Evolutionary conservation across 2,329 filamentous ascomycete species (phyloP).

Genomic region (Nemania sp.): DNA sequence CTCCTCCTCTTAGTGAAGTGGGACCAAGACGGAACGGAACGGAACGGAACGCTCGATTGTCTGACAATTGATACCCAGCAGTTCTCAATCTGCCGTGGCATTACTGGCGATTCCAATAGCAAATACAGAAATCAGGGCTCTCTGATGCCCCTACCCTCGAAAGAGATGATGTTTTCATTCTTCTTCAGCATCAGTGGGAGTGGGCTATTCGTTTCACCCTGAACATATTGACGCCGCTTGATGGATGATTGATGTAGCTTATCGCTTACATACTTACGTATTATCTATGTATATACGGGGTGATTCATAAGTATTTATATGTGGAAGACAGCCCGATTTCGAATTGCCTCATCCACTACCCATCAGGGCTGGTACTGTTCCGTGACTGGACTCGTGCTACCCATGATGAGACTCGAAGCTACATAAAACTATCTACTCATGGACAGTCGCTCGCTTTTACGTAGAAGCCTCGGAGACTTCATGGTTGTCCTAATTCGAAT

Average conservation of each 20-base stretch:
- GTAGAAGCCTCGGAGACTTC: background rate
- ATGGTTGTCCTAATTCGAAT: background rate
- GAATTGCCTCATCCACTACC: background rate
- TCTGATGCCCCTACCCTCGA: constrained; percentile 59
- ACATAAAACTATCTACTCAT: background rate
- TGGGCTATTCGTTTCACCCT: constrained; percentile 67
- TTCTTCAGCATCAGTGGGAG: constrained; percentile 51
- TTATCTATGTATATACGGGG: constrained; percentile 4
- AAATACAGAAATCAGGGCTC: constrained; percentile 54
- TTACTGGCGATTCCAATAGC: constrained; percentile 61
- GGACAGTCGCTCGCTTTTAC: background rate
- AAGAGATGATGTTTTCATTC: background rate
- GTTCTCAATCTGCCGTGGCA: constrained; percentile 58
- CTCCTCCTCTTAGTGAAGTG: too few relatives aligned
- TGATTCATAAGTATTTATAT: background rate
- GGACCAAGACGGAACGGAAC: too few relatives aligned
- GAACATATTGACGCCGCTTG: constrained; percentile 49
- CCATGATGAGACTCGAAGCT: background rate
- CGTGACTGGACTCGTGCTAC: constrained; percentile 3
- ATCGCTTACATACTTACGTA: constrained; percentile 1
- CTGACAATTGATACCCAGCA: constrained; percentile 60
- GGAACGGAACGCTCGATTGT: constrained; percentile 53
- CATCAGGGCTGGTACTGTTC: background rate
- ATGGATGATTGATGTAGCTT: background rate
- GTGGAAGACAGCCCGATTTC: background rate